Evolutionary conservation across 768 basidiomycete species (phyloP), one percentile per base, ranked within the genome.

Genomic region (Terana coerulea): DNA sequence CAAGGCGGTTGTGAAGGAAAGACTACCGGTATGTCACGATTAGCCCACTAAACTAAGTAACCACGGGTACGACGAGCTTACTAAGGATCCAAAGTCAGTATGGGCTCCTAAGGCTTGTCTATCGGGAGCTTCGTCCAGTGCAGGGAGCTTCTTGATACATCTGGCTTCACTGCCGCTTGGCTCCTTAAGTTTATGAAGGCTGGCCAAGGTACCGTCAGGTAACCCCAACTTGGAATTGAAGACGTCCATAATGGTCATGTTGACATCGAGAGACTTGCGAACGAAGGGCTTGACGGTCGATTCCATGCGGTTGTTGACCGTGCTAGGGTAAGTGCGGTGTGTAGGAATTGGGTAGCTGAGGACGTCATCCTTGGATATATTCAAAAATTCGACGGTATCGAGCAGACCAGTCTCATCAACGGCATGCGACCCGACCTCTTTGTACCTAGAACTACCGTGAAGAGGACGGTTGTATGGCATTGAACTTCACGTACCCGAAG

Each of bases 1-100:
- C 86, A 0, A 87, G 75, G 1, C 74, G 75, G 61, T 88, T 88
- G 59, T 86, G 81, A 49, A 88, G 69, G 69, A 88, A 81, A 0
- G 83, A 81, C 79, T 84, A 51, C 9, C 2, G 2, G 22, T 29
- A 22, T 22, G 25, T 11, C 9, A 11, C 14, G 22, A 15, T 14
- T 8, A 14, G 46, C 28, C 37, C 11, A 2, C 24, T 22, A 2
- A 46, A 4, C 45, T 8, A 5, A 34, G 19, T 21, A 21, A 17
- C 5, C n/a, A 21, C 14, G 49, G 9, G 11, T 12, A 22, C 40
- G 12, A 17, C 2, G 1, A 15, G 15, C 59, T 3, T 24, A 61
- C 64, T 49, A 68, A 53, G 2, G 63, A 63, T 3, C 66, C 66
- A 45, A 69, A 69, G 51, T 70, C 69, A 7, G 67, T 69, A 51